Base-by-base conservation (phyloP, 371 early-diverging fungal genomes). In the Apophysomyces sp. region DNA sequence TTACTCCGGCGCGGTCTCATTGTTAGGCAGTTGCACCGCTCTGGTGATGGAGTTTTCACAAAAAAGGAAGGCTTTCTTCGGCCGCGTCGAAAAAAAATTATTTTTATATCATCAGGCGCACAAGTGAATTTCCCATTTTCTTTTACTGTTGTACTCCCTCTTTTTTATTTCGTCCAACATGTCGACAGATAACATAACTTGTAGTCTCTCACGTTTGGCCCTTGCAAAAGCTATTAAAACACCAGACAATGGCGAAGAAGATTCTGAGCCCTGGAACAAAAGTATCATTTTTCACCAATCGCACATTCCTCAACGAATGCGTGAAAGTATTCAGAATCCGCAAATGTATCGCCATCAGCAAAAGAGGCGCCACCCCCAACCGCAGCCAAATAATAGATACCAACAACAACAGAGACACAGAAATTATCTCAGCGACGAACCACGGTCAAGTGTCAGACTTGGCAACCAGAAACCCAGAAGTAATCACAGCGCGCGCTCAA, bases 171-270 rank as follows among this genome's bases (percentile, higher is more conserved):
- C 16, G 30, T 44, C 34, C 24, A 29, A 16, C 39, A 76, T 76
- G 75, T 69, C 78, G 58, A 53, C 61, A 13, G 75, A 81, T 24
- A 77, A 81, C 28, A 68, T 81, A 27, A 69, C 74, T 26, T 78
- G 78, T 49, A 76, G 72, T 44, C 49, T 81, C 18, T 81, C 81
- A 55, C 71, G 80, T 11, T 61, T 80, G 39, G 77, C 77, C 4
- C 63, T 80, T 27, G 80, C 80, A n/a, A 76, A 74, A 57, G 80
- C 80, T 27, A 80, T 80, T 40, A 80, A 80, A 41, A 77, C 80
- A 11, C 77, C 80, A 26, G 80, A 80, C 60, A 49, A 49, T 28
- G 66, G 58, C 12, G 62, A 62, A 27, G 55, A 36, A 15, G 60
- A 64, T 12, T 58, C 66, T 29, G 70, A 69, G 29, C 62, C 66